These are phyloP conservation scores for Bullera alba DNA, from an alignment of 768 basidiomycete genomes.

Conservation along the genomic window DNA sequence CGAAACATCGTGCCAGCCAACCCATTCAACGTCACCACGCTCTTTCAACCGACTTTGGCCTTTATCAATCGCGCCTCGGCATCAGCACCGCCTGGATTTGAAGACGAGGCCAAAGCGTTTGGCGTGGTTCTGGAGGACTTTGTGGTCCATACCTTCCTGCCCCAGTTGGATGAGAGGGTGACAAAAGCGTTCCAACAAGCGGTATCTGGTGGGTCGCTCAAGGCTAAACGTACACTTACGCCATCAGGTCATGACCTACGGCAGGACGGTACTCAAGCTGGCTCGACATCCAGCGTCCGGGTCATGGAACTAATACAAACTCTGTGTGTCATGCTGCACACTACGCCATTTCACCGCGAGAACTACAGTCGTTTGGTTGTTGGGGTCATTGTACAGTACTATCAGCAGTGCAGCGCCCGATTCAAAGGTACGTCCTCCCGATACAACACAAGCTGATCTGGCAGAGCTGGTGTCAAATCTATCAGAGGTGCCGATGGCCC, in stretches of 20 bases:
- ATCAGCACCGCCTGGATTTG: constrained; percentile 48
- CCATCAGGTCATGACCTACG: too few species aligned
- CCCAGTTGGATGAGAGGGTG: constrained; percentile 91
- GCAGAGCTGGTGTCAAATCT: constrained; percentile 49
- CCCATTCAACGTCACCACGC: constrained; percentile 84
- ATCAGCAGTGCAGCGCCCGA: constrained; percentile 82
- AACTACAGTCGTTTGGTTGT: constrained; percentile 90
- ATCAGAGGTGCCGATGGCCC: constrained; percentile 52
- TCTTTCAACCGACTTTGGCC: constrained; percentile 88
- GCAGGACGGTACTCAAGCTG: too few species aligned
- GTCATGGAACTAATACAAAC: constrained; percentile 86
- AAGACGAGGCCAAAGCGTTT: constrained; percentile 50
- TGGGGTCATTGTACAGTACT: constrained; percentile 89
- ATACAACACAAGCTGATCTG: too few species aligned
- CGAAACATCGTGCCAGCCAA: constrained; percentile 78
- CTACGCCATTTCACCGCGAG: constrained; percentile 89
- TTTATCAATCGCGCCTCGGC: constrained; percentile 54
- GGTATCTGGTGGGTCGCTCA: constrained; percentile 51
- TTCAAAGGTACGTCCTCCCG: constrained; percentile 67
- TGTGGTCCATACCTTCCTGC: constrained; percentile 82
- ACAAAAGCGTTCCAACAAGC: constrained; percentile 77
- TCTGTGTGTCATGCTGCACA: constrained; percentile 79
- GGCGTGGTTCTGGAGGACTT: constrained; percentile 81
- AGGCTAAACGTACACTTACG: too few species aligned
- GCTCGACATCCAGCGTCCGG: constrained; percentile 75